Conservation (phyloP, 176 grass and related monocot species). For the Rhynchospora pubera region DNA sequence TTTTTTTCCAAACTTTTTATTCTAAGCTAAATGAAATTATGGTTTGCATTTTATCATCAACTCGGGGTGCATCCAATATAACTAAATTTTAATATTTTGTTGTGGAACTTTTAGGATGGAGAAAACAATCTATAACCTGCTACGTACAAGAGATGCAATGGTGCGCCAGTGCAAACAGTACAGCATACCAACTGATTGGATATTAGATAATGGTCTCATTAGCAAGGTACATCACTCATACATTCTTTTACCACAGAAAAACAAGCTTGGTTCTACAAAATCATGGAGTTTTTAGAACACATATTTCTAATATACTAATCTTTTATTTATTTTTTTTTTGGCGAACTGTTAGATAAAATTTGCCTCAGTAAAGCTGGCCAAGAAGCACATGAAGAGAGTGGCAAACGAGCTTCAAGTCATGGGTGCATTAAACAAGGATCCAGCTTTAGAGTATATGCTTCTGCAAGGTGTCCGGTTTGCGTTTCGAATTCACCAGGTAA, state of each 20-base stretch:
- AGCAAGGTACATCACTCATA: slow-evolving; percentile 59
- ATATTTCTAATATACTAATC: neutral
- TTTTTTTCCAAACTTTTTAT: neutral
- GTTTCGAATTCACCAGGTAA: slow-evolving; percentile 99
- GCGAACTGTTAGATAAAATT: slow-evolving; percentile 75
- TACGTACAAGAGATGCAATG: slow-evolving; percentile 79
- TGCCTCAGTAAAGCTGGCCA: slow-evolving; percentile 89
- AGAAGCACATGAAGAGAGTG: slow-evolving; percentile 94
- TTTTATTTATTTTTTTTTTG: neutral
- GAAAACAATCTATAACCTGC: slow-evolving; percentile 64
- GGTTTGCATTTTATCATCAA: neutral
- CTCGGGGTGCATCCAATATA: neutral
- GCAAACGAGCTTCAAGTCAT: slow-evolving; percentile 87
- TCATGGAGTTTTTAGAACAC: neutral
- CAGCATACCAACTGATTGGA: slow-evolving; percentile 94
- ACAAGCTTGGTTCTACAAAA: neutral
- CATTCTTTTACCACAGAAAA: neutral
- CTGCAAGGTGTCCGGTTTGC: slow-evolving; percentile 98
- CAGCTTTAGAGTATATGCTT: slow-evolving; percentile 93
- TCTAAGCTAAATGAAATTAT: neutral
- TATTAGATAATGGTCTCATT: slow-evolving; percentile 81
- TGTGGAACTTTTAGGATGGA: slow-evolving; percentile 53
- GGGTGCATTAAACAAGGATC: slow-evolving; percentile 86
- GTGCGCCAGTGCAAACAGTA: slow-evolving; percentile 78
- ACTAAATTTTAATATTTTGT: slow-evolving; percentile 2